Evolutionary conservation across 106 monocot genomes (phyloP), one percentile per base, ranked within the genome.

Genomic region (Apostasia ramifera): DNA sequence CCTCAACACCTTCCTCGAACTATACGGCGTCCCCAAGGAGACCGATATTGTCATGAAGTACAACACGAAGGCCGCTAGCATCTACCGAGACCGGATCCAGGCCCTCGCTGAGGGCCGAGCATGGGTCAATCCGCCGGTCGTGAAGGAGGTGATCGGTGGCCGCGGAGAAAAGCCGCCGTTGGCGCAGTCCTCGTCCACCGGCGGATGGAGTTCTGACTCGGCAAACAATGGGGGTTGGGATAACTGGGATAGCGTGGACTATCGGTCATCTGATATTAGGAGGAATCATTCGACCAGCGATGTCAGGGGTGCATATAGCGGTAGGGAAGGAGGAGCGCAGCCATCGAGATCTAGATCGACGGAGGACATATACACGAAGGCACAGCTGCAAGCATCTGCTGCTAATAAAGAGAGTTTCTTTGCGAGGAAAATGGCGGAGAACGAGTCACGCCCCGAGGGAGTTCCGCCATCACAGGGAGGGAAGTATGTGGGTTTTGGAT

Each of bases 61-160:
- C 66, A 89, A 85, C 52, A 72, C 79, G 42, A 60, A 63, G 45
- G 88, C 84, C 37, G 84, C 88, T 6, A 11, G 70, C 38, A 46
- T 82, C 44, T 89, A 81, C 61, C 76, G 88, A 3, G 82, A 89
- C 43, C 73, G 82, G 60, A 85, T 89, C 74, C 86, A 84, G 76
- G 84, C 93, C 37, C 61, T 87, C 53, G 86, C 93, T 1, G 90
- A 94, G 52, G 87, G 90, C 14, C 79, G 87, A 5, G 12, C 86
- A 1, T 94, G 93, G 93, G 66, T 54, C 14, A 84, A 94, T 45
- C 93, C 93, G 12, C 90, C 90, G 0, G 73, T 90, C 2, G 90
- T 82, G 4, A 89, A 87, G 65, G 92, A 92, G 53, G 61, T 60
- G 5, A 50, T 78, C 48, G 11, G 57, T 11, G 58, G 74, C 7